Evolutionary conservation across 2,329 filamentous ascomycete species (phyloP).

Genomic region (Xylariaceae sp.): DNA sequence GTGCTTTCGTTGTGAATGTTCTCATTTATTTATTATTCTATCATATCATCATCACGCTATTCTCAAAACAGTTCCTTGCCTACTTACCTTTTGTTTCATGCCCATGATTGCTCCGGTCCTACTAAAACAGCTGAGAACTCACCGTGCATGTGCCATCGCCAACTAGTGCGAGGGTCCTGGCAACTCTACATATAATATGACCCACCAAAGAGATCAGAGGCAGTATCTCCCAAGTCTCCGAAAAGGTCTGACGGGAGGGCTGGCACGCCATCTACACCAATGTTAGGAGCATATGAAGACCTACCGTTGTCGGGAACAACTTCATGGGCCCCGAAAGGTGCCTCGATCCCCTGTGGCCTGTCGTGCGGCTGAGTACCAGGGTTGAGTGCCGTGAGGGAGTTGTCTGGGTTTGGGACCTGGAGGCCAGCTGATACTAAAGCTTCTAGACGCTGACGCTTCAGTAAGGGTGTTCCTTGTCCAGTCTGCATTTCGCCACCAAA

Average conservation of each 20-base stretch:
- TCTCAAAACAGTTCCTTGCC: no score
- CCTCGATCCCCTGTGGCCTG: background rate
- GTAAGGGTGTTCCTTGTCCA: background rate
- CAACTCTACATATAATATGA: background rate
- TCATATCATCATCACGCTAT: no score
- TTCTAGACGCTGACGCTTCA: conserved; percentile 6
- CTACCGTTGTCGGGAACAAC: background rate
- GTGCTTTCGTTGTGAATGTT: no score
- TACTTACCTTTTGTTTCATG: no score
- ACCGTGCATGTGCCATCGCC: background rate
- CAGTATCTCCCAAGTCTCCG: background rate
- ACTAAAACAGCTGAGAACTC: no score
- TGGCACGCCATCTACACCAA: background rate
- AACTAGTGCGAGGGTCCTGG: background rate
- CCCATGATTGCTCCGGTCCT: no score
- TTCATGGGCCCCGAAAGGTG: background rate
- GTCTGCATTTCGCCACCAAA: background rate
- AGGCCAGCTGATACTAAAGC: background rate
- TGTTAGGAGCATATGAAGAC: background rate
- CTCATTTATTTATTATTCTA: no score
- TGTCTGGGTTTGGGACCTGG: background rate
- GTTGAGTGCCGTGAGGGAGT: no score
- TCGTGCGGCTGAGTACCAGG: background rate
- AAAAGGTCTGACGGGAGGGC: background rate
- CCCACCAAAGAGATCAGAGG: background rate